Conservation (phyloP, 345 rosid genomes). For the Eucalyptus guilfoylei region DNA sequence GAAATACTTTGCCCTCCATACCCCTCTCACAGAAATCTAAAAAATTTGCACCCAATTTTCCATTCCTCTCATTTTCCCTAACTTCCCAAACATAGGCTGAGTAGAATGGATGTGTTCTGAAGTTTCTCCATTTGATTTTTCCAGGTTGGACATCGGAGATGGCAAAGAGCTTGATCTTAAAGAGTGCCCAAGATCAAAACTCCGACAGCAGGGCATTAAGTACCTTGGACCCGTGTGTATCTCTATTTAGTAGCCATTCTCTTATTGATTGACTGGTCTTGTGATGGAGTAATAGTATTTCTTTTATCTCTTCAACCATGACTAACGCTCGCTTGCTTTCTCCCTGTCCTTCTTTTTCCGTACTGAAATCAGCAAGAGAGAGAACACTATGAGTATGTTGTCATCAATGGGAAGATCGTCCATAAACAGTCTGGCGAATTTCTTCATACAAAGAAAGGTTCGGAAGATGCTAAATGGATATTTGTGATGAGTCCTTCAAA, state of each 20-base stretch:
- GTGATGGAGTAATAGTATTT: neutral
- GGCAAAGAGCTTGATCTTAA: slow-evolving; percentile 68
- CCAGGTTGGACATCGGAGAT: slow-evolving; percentile 86
- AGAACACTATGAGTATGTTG: slow-evolving; percentile 54
- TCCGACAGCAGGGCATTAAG: slow-evolving; percentile 68
- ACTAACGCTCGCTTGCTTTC: neutral
- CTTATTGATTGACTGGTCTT: neutral
- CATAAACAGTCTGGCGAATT: slow-evolving; percentile 42
- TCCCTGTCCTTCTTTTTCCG: neutral
- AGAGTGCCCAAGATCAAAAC: slow-evolving; percentile 53
- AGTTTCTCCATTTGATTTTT: neutral
- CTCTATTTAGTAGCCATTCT: neutral
- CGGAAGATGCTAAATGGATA: slow-evolving; percentile 61
- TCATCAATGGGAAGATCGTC: slow-evolving; percentile 49
- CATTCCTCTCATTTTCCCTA: neutral
- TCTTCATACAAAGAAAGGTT: slow-evolving; percentile 40
- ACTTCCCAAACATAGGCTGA: neutral
- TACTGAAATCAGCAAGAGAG: slow-evolving; percentile 69
- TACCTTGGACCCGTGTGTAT: slow-evolving; percentile 88
- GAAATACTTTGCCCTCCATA: neutral
- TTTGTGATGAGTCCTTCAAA: slow-evolving; percentile 81
- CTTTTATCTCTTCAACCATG: neutral
- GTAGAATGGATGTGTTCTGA: neutral
- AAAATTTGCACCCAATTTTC: neutral
- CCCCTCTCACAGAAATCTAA: neutral